Percentiles rank a stretch among this genome's conserved stretches.
phyloP scores from a whole-genome alignment of 345 rosid species.

The Eucalyptus sp. region DNA sequence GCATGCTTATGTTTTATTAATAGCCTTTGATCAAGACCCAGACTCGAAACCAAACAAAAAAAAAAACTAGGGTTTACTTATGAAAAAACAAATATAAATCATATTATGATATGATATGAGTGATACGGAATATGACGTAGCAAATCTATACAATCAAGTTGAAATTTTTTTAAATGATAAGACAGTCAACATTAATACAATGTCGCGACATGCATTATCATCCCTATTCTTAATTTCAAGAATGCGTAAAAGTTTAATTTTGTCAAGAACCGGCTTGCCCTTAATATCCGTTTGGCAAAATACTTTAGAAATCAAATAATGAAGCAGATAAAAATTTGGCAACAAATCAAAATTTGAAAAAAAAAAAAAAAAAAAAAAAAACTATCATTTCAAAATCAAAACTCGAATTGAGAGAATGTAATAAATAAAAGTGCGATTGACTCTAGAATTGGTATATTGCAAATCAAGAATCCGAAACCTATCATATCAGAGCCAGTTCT shows the following conservation, averaged over 20 bases:
- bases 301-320: neutral
- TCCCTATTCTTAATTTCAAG: neutral
- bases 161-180: neutral
- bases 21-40: neutral
- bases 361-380: neutral
- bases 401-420: neutral
- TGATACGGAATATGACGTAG: neutral
- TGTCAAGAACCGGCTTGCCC: neutral
- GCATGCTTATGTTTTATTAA: neutral
- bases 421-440: neutral
- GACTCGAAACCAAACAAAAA: neutral
- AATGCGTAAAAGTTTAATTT: neutral
- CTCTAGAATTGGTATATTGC: accelerated
- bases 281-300: neutral
- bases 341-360: neutral
- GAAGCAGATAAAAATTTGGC: neutral
- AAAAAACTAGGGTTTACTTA: neutral
- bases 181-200: neutral
- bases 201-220: neutral
- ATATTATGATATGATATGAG: neutral
- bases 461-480: neutral
- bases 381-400: neutral
- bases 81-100: neutral
- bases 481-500: accelerated
- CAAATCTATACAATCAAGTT: neutral